These are phyloP conservation scores for Clonostachys byssicola DNA, from an alignment of 2,329 filamentous ascomycete genomes.

Conservation along the genomic window DNA sequence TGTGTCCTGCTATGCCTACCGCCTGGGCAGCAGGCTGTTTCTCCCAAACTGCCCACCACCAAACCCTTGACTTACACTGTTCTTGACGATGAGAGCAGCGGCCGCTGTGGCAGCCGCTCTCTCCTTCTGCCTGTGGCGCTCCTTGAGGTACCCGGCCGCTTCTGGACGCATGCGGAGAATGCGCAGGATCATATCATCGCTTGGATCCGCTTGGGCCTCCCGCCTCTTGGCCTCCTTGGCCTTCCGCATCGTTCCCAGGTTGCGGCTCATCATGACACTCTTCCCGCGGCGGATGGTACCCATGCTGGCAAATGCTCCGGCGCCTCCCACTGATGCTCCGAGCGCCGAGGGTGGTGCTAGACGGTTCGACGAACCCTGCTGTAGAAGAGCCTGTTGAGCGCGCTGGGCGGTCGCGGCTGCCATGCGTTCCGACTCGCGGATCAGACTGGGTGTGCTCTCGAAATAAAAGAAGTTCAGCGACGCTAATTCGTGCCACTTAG, in stretches of 20 bases:
- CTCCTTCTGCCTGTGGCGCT: conserved; percentile 91
- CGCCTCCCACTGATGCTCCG: conserved; percentile 18
- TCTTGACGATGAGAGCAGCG: conserved; percentile 89
- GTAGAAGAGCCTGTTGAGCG: conserved; percentile 62
- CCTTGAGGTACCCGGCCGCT: conserved; percentile 80
- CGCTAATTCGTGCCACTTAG: conserved; percentile 97
- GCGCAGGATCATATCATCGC: conserved; percentile 94
- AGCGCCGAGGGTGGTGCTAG: conserved; percentile 46
- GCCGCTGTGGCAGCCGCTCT: conserved; percentile 84
- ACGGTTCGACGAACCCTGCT: conserved; percentile 41
- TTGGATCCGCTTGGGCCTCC: conserved; percentile 93
- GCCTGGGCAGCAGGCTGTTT: conserved; percentile 36
- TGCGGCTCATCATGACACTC: conserved; percentile 91
- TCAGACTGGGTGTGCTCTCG: conserved; percentile 83
- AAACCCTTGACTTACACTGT: conserved; percentile 68
- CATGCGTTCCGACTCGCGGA: conserved; percentile 95
- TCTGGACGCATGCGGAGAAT: conserved; percentile 95
- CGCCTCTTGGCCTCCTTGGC: conserved; percentile 95
- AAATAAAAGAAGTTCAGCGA: conserved; percentile 99
- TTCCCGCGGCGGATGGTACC: conserved; percentile 62
- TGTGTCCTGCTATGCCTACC: conserved; percentile 18
- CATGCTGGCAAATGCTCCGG: conserved; percentile 57
- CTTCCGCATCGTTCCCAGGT: conserved; percentile 92
- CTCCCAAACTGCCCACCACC: conserved; percentile 35
- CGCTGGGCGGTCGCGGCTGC: conserved; percentile 78